These are phyloP conservation scores for Pseudogymnoascus sp. DNA, from an alignment of 2,329 filamentous ascomycete species.

Conservation along the genomic window DNA sequence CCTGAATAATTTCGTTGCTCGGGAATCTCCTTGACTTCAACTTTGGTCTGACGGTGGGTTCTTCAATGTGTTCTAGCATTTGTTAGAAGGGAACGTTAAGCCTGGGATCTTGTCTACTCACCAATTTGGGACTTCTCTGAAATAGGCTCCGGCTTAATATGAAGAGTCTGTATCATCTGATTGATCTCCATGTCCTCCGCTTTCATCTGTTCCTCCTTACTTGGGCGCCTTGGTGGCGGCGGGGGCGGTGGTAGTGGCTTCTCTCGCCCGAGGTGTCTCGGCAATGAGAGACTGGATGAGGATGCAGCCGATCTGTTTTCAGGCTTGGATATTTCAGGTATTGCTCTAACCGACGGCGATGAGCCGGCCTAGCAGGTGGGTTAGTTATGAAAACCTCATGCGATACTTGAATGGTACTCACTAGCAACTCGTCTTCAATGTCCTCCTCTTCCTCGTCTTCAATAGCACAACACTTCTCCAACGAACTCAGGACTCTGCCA, in stretches of 20 bases:
- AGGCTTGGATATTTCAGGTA: neutral
- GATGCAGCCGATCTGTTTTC: neutral
- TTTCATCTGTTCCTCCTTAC: neutral
- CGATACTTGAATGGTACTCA: neutral
- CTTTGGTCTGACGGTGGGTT: constrained; percentile 18
- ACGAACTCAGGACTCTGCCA: constrained; percentile 39
- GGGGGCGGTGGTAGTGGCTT: neutral
- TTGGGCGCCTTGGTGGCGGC: neutral
- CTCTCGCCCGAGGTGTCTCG: neutral
- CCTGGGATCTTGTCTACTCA: neutral
- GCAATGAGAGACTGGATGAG: neutral
- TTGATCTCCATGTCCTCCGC: neutral
- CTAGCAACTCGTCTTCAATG: constrained; percentile 40
- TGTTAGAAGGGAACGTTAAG: neutral
- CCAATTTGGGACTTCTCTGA: neutral
- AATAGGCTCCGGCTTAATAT: neutral
- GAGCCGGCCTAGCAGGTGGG: neutral
- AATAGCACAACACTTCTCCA: constrained; percentile 55
- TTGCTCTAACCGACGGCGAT: neutral
- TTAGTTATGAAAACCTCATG: neutral
- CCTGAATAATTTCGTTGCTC: constrained; percentile 49
- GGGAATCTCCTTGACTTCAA: constrained; percentile 51
- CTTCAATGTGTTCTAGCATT: constrained; percentile 12
- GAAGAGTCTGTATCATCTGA: neutral
- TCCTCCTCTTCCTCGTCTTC: constrained; percentile 50